Evolutionary conservation across 2,329 filamentous ascomycete species (phyloP).

Genomic region (Phymatotrichopsis omnivora): DNA sequence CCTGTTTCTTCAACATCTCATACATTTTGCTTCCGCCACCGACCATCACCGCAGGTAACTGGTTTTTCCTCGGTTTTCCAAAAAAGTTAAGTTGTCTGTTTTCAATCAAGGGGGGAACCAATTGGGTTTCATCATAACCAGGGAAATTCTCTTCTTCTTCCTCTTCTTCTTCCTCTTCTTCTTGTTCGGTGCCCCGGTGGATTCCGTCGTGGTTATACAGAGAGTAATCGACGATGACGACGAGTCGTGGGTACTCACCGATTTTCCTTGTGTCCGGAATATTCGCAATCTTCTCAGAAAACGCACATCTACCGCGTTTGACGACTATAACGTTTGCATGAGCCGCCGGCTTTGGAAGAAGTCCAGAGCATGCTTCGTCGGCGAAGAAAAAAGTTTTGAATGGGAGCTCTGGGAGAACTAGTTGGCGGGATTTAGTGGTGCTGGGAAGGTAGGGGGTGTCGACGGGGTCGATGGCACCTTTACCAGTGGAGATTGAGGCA

Average conservation of each 20-base stretch:
- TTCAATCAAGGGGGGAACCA: constrained; percentile 65
- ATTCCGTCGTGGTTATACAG: too few species aligned
- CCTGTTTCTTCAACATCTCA: constrained; percentile 54
- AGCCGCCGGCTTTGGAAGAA: constrained; percentile 35
- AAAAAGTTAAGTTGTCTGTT: constrained; percentile 59
- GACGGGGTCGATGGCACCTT: constrained; percentile 32
- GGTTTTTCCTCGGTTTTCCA: constrained; percentile 58
- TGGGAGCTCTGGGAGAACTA: constrained; percentile 32
- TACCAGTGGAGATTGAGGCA: constrained; percentile 43
- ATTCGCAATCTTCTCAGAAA: constrained; percentile 69
- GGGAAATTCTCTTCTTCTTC: too few species aligned
- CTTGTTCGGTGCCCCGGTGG: too few species aligned
- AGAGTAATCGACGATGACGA: constrained; percentile 58
- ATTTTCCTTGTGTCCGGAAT: constrained; percentile 57
- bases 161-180: background rate
- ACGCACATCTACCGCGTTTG: constrained; percentile 71
- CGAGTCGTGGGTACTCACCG: too few species aligned
- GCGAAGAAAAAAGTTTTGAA: constrained; percentile 46
- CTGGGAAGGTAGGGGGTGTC: constrained; percentile 7
- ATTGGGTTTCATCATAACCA: too few species aligned
- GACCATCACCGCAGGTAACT: constrained; percentile 75
- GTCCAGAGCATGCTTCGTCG: constrained; percentile 53
- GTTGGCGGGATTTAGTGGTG: constrained; percentile 14
- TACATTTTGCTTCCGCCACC: constrained; percentile 55
- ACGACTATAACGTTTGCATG: constrained; percentile 64